Base-by-base conservation (phyloP, 2,329 filamentous ascomycete species). In the Chaetomium olivaceum region DNA sequence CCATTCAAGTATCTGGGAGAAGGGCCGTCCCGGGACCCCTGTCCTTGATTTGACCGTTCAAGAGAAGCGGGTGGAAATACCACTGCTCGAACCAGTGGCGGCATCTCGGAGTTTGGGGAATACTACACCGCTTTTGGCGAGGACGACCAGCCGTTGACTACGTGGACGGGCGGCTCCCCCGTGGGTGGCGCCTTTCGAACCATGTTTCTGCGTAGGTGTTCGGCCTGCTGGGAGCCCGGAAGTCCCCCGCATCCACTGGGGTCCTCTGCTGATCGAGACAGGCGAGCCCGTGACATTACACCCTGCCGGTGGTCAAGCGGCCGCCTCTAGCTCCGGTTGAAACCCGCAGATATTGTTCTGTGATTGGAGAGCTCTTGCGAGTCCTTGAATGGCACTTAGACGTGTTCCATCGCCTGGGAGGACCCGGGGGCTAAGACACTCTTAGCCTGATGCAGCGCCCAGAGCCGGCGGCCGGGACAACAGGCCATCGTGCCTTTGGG, bases 361-460 rank as follows among this genome's bases (percentile, higher is more conserved):
- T 61, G 67, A 69, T 71, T 72, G 67, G 71, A 65, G 64, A 70
- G 36, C 23, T 39, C 39, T 43, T n/a, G 39, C 54, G 57, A 29
- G 50, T 58, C 27, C 23, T 54, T 21, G 56, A 52, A 51, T 61
- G 62, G 39, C 52, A 66, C 62, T 52, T 70, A 54, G 62, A 71
- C 68, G 62, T 71, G 66, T 69, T 66, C 62, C 50, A 59, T 65
- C 51, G 31, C 67, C 59, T 59, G 61, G 63, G 51, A 63, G 43
- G 61, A 57, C 23, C 61, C 52, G 52, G 54, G 54, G 63, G 56
- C 65, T 62, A 63, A 70, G 65, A 63, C 65, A 36, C 48, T 68
- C 63, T 70, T 68, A 67, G 67, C 67, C 66, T 70, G 67, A 66
- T 69, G 64, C 69, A 68, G 61, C 63, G 50, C 52, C 62, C 48